phyloP scores from a whole-genome alignment of 2,329 filamentous ascomycete species.

The Exophiala aquamarina region DNA sequence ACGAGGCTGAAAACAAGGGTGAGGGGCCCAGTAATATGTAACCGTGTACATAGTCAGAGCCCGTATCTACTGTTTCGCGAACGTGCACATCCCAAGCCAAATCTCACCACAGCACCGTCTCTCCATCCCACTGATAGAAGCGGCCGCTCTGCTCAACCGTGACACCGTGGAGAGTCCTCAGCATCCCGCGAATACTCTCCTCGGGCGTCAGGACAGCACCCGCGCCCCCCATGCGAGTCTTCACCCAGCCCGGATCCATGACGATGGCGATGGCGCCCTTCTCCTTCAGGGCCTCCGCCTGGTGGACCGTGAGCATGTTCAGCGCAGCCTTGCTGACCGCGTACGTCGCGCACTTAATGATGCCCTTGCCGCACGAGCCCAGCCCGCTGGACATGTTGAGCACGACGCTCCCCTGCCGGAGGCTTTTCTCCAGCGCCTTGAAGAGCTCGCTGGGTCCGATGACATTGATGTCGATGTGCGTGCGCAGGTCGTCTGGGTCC shows the following conservation, averaged over 20 bases:
- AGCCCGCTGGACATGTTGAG: constrained; percentile 19
- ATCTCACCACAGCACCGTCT: constrained; percentile 26
- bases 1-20: no score
- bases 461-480: constrained; percentile 31
- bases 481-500: constrained; percentile 11
- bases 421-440: constrained; percentile 30
- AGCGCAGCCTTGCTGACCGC: constrained; percentile 45
- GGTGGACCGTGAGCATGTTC: constrained; percentile 46
- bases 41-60: no score
- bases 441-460: constrained; percentile 31
- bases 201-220: constrained; percentile 39
- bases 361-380: constrained; percentile 13
- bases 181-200: constrained; percentile 39
- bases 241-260: constrained; percentile 48
- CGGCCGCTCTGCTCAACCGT: constrained; percentile 32
- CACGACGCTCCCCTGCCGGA: constrained; percentile 24
- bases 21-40: no score
- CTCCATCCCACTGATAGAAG: constrained; percentile 26
- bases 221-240: constrained; percentile 46
- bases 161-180: constrained; percentile 35
- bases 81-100: not conserved
- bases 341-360: constrained; percentile 32
- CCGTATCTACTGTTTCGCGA: no score
- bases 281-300: constrained; percentile 39
- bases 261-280: constrained; percentile 38